Conservation (phyloP, 768 basidiomycete species). For the Pulveroboletus sp. region DNA sequence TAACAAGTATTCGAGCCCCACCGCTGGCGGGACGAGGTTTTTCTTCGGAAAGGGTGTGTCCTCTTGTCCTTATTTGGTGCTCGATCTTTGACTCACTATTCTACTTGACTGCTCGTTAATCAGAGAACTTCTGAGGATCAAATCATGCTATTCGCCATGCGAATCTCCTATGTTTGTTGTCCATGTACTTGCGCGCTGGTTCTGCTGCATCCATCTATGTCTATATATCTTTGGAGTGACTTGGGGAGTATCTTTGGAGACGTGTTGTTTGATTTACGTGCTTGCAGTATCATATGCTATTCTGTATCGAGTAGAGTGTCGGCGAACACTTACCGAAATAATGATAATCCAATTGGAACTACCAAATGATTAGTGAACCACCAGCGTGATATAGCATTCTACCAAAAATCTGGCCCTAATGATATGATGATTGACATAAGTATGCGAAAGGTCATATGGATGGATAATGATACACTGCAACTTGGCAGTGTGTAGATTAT, state of each 20-base stretch:
- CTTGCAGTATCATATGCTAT: background rate
- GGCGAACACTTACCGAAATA: background rate
- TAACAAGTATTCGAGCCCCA: slow-evolving; percentile 80
- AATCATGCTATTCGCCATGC: background rate
- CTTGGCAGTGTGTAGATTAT: too few relatives aligned
- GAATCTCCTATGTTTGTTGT: background rate
- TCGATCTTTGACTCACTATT: slow-evolving; percentile 3
- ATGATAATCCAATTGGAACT: background rate
- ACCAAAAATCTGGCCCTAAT: slow-evolving; percentile 2
- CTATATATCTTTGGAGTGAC: background rate
- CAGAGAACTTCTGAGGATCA: slow-evolving; percentile 25
- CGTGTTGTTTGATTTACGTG: background rate
- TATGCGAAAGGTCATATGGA: too few relatives aligned
- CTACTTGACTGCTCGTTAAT: background rate
- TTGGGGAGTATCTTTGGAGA: background rate
- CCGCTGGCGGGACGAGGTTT: slow-evolving; percentile 72
- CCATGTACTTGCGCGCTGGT: slow-evolving; percentile 2
- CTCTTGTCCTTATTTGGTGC: background rate
- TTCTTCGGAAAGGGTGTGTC: slow-evolving; percentile 83
- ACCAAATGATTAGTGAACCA: background rate
- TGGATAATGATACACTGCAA: background rate
- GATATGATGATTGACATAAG: background rate
- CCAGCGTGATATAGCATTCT: background rate
- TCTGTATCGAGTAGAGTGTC: background rate
- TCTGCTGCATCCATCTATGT: background rate